Evolutionary conservation across 106 monocot species (phyloP).

Genomic region (Dioscorea zingiberensis): DNA sequence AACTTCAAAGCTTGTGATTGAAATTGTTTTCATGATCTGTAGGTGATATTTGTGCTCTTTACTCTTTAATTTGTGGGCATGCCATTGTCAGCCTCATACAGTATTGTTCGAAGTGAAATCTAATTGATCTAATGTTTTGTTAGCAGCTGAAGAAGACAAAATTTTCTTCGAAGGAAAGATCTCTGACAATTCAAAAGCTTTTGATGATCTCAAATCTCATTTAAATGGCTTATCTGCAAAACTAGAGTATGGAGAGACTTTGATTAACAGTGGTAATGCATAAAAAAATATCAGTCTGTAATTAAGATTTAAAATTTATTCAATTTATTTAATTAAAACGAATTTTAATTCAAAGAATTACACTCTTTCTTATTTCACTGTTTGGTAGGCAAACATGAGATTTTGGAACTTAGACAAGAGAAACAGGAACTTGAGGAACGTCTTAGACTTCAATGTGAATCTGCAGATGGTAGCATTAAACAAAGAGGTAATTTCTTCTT

Average conservation of each 20-base stretch:
- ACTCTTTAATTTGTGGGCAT: no score
- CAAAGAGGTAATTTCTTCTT: constrained; percentile 50
- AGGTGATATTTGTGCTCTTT: no score
- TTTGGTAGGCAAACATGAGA: constrained; percentile 52
- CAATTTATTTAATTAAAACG: no score
- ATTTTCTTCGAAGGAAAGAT: constrained; percentile 71
- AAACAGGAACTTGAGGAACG: constrained; percentile 55
- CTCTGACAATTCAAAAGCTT: constrained; percentile 41
- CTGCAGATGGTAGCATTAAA: constrained; percentile 34
- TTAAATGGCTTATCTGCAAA: constrained; percentile 48
- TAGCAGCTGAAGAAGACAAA: constrained; percentile 86
- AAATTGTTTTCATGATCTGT: no score
- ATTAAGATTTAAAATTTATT: no score
- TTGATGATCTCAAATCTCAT: constrained; percentile 58
- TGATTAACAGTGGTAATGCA: constrained; percentile 44
- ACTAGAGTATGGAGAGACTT: constrained; percentile 48
- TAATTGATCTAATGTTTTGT: neutral
- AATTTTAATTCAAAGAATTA: no score
- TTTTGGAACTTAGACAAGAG: constrained; percentile 44
- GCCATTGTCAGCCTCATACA: no score
- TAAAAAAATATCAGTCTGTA: neutral
- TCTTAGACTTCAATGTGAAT: constrained; percentile 31
- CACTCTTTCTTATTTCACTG: no score
- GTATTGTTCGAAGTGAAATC: no score
- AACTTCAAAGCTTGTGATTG: no score